phyloP scores from a whole-genome alignment of 805 yeast genomes.

The Teunomyces stri region DNA sequence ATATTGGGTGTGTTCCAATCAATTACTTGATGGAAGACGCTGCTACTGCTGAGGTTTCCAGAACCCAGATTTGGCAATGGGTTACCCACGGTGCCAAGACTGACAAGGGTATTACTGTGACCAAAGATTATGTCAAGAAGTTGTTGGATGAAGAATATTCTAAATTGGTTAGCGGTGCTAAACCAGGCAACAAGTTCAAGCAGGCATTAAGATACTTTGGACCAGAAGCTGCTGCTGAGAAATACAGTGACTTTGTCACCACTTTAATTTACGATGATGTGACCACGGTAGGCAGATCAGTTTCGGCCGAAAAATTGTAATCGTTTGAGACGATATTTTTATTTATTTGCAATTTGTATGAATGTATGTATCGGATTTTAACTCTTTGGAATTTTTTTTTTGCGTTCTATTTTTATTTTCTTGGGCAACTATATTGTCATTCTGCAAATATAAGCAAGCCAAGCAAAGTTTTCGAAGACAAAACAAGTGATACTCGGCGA shows the following conservation, averaged over 20 bases:
- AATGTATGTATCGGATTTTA: not conserved
- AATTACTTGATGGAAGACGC: conserved; percentile 88
- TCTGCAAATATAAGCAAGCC: too few species aligned
- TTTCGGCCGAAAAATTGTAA: conserved; percentile 40
- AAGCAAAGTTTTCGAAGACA: too few species aligned
- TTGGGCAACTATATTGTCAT: too few species aligned
- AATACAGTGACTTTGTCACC: conserved; percentile 75
- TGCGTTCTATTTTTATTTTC: too few species aligned
- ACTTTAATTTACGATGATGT: conserved; percentile 73
- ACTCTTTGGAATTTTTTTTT: not conserved
- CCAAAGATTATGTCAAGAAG: conserved; percentile 56
- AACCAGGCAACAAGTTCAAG: conserved; percentile 61
- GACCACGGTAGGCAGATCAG: conserved; percentile 50
- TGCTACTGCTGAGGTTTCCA: conserved; percentile 84
- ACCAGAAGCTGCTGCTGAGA: conserved; percentile 70
- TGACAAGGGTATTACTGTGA: conserved; percentile 56
- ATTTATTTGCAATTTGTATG: conserved; percentile 1
- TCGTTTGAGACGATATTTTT: conserved; percentile 2
- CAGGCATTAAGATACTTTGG: conserved; percentile 68
- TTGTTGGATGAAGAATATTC: conserved; percentile 62
- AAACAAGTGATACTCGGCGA: too few species aligned
- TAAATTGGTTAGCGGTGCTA: conserved; percentile 47
- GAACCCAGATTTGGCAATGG: conserved; percentile 84
- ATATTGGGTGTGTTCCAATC: conserved; percentile 82
- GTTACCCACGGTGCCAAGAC: conserved; percentile 64